These are phyloP conservation scores for Mycena rosella DNA, from an alignment of 768 basidiomycete species.

Conservation along the genomic window DNA sequence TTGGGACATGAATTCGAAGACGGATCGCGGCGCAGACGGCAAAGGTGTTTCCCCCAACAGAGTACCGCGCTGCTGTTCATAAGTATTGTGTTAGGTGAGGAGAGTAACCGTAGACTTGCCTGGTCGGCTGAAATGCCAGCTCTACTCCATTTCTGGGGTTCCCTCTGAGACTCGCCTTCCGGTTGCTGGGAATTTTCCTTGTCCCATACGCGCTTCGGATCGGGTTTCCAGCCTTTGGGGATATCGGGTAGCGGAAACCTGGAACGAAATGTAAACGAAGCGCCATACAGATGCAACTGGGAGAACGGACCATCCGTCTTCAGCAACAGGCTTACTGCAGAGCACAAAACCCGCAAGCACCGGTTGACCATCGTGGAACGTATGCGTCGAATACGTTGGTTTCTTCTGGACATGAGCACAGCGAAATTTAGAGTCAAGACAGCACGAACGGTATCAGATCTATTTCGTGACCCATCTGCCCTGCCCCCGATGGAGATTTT, in stretches of 20 bases:
- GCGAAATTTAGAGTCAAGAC: background rate
- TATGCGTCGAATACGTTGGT: constrained; percentile 46
- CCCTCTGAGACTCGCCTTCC: constrained; percentile 33
- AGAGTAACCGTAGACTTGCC: constrained; percentile 55
- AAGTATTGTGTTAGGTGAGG: background rate
- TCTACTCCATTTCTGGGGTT: constrained; percentile 62
- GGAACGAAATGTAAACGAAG: constrained; percentile 11
- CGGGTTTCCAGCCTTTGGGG: constrained; percentile 87
- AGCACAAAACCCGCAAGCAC: constrained; percentile 84
- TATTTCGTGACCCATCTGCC: constrained; percentile 35
- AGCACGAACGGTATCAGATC: constrained; percentile 47
- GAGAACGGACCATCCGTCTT: constrained; percentile 73
- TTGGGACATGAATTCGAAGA: constrained; percentile 95
- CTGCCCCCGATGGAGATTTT: constrained; percentile 58
- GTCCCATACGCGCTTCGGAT: constrained; percentile 83
- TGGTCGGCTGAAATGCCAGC: constrained; percentile 75
- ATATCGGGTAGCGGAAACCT: constrained; percentile 91
- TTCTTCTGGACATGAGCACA: constrained; percentile 50
- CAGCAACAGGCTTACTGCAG: constrained; percentile 73
- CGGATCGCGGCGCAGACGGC: constrained; percentile 77
- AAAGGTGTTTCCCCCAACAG: constrained; percentile 87
- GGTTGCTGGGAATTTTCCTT: constrained; percentile 60
- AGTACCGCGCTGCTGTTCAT: constrained; percentile 73
- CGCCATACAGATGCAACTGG: constrained; percentile 7
- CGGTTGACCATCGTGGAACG: constrained; percentile 81